Evolutionary conservation across 2,329 filamentous ascomycete species (phyloP), one percentile per base, ranked within the genome.

Genomic region (Ophiosphaerella korrae): DNA sequence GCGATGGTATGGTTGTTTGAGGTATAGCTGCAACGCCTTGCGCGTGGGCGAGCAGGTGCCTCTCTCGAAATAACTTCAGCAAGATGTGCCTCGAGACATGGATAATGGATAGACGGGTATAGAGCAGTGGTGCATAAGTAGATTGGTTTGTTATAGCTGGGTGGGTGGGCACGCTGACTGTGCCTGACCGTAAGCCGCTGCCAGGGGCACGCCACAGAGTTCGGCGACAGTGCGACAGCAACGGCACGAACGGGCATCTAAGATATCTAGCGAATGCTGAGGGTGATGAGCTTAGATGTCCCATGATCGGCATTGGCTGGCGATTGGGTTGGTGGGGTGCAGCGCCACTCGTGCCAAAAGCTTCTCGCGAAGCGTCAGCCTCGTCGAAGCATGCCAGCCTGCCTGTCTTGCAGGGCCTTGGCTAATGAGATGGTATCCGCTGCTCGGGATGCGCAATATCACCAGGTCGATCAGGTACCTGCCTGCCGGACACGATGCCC

Each of bases 1-100:
- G 14, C 13, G 26, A 31, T 39, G 23, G 12, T 37, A 45, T 45
- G 40, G 16, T 41, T 35, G 13, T 37, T n/a, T 18, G 31, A 14
- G 33, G 36, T 24, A 21, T 35, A 42, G 42, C 31, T 37, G 37
- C 23, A 34, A 8, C 21, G 13, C 12, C n/a, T 13, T 42, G 11
- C 21, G 29, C 16, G 18, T 46, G 36, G 48, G 49, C 43, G 49
- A 48, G 40, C 42, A 47, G 18, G 5, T 21, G 18, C 18, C 24
- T 33, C 35, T 40, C 36, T 48, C 35, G 38, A 53, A 50, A 53
- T 48, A 48, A 50, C 33, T 40, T 37, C 31, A 21, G 7, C 13
- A 11, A 37, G 40, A n/a, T 48, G 36, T 40, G 40, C 45, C 42
- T 38, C 29, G 42, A 42, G 5, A 36, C 21, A 35, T 29, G 29